Evolutionary conservation across 305 asterid species (phyloP).

Genomic region (Fraxinus floribunda): DNA sequence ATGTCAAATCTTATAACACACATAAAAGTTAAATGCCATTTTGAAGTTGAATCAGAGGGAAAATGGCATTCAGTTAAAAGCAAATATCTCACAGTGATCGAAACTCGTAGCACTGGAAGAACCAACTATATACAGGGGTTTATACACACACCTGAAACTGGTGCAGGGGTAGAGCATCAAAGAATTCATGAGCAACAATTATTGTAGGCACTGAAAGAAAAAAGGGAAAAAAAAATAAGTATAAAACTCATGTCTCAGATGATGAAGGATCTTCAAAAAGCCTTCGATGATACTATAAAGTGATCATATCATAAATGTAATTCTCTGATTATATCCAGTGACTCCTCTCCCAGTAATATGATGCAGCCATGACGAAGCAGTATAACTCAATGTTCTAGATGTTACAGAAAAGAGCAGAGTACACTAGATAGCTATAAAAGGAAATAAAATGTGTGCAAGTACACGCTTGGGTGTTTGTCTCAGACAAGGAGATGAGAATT

Average conservation of each 20-base stretch:
- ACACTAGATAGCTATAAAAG: not conserved
- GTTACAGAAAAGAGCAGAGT: not conserved
- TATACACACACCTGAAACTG: slow-evolving; percentile 73
- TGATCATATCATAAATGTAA: not conserved
- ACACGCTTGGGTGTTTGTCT: not conserved
- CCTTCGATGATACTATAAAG: not conserved
- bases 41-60: not conserved
- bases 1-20: not conserved
- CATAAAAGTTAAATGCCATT: not conserved
- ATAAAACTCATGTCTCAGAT: not conserved
- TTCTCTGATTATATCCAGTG: not conserved
- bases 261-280: not conserved
- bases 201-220: slow-evolving; percentile 68
- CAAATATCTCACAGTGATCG: not conserved
- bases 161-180: slow-evolving; percentile 91
- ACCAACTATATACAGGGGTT: slow-evolving; percentile 7
- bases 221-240: not conserved
- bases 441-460: not conserved
- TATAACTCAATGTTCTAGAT: slow-evolving; percentile 16
- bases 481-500: not conserved
- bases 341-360: not conserved
- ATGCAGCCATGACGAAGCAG: not conserved
- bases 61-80: not conserved
- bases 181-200: slow-evolving; percentile 86
- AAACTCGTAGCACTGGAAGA: not conserved